Percentiles rank a stretch among this genome's conserved stretches.
Conservation (phyloP, 2,329 filamentous ascomycete species). For the Trichophaea hybrida region DNA sequence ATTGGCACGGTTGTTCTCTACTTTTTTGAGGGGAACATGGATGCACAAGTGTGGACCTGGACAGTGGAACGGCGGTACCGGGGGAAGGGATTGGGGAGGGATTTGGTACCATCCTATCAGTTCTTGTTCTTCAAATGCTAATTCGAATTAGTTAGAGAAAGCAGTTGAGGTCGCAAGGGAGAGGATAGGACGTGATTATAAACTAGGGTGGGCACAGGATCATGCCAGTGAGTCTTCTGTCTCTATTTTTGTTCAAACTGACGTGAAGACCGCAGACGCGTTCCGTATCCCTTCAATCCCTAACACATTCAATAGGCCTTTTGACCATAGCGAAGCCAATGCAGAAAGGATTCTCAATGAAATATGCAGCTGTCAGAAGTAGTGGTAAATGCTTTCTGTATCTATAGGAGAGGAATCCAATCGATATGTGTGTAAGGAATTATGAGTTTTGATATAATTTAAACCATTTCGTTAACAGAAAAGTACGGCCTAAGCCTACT, state of each 20-base stretch:
- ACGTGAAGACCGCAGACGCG: background rate
- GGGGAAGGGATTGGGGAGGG: conserved; percentile 54
- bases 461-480: no score
- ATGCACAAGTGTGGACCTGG: conserved; percentile 67
- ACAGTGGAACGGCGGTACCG: conserved; percentile 58
- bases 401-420: no score
- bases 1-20: background rate
- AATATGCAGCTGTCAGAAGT: background rate
- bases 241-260: background rate
- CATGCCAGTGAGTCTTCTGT: background rate
- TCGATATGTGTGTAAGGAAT: no score
- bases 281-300: background rate
- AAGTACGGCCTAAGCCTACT: no score
- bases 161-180: conserved; percentile 38
- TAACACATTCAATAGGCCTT: background rate
- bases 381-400: background rate
- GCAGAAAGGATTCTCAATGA: background rate
- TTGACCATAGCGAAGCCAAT: background rate
- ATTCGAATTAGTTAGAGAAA: conserved; percentile 41
- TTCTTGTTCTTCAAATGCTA: no score
- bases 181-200: background rate
- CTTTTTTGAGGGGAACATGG: background rate
- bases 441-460: no score
- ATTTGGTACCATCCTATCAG: conserved; percentile 33
- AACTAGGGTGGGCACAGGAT: background rate